Evolutionary conservation across 306 rosid genomes (phyloP).

Genomic region (Oxytropis ochrocephala): DNA sequence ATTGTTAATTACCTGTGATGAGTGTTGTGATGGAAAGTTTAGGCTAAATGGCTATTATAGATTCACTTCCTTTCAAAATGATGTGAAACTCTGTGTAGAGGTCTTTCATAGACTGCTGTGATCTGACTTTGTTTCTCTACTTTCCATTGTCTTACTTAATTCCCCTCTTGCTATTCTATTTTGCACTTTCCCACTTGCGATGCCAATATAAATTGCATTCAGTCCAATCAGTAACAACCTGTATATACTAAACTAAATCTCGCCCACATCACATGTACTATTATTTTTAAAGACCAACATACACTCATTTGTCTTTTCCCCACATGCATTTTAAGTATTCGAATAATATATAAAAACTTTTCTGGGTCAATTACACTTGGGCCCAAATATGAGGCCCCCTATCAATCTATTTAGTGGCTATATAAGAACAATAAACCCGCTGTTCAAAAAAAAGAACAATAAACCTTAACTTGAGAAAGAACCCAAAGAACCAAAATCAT

Average conservation of each 20-base stretch:
- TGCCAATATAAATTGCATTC: not conserved
- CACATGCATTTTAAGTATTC: not conserved
- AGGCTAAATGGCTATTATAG: not conserved
- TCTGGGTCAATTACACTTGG: too few species aligned
- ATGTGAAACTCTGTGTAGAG: not conserved
- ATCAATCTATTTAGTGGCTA: too few species aligned
- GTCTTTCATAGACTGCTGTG: not conserved
- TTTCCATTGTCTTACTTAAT: not conserved
- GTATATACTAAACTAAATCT: not conserved
- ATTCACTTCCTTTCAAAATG: too few species aligned
- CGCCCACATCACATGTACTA: not conserved
- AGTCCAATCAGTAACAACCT: not conserved
- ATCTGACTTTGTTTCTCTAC: not conserved
- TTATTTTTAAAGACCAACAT: not conserved
- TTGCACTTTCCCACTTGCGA: not conserved
- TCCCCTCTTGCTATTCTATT: not conserved
- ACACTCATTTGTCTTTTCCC: not conserved
- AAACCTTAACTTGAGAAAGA: too few species aligned
- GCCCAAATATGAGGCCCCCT: too few species aligned
- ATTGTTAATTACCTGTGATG: conserved; percentile 1
- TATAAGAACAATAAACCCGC: too few species aligned
- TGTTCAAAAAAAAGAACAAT: too few species aligned
- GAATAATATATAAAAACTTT: not conserved
- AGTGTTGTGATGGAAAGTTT: not conserved
- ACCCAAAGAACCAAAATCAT: too few species aligned